Base-by-base conservation (phyloP, 768 basidiomycete genomes). In the Kwoniella dejecticola region DNA sequence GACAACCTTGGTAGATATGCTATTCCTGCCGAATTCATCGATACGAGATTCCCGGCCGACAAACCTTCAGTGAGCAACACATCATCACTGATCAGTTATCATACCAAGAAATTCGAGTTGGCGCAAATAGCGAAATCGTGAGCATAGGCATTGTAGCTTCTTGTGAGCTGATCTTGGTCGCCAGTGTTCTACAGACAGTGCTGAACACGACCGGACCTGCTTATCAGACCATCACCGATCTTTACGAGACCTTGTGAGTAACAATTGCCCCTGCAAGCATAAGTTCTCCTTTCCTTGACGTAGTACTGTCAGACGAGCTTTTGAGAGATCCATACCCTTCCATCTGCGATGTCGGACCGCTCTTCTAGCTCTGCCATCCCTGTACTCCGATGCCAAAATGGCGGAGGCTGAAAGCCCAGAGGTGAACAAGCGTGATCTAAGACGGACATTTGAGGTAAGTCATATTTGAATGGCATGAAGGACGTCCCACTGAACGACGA, bases 321-420 rank as follows among this genome's bases (percentile, higher is more conserved):
- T 64, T 44, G 69, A 67, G 26, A 27, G 46, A 3, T 19, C 31
- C 2, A 55, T 67, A 1, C 65, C 66, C 26, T 67, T 44, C 38
- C 45, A 64, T 13, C 30, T 60, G 11, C 69, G 69, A 21, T 70
- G 69, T 63, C 66, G 66, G 15, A 31, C 65, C 2, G 66, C 59
- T 1, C 44, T 67, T 1, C 11, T 46, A 2, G 57, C 60, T 4
- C 41, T 67, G 21, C 62, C 69, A 10, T 67, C 65, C 4, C 12
- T 62, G n/a, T 67, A 64, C 45, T 46, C 65, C 1, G 67, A 69
- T 24, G 26, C 61, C 3, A 42, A 44, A 5, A 33, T 30, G 15
- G 67, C 64, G 8, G 47, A 42, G 21, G 30, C 38, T 13, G 53
- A 61, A 29, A 57, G 49, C 46, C 65, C 69, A 38, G 58, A 46